phyloP scores from a whole-genome alignment of 495 filamentous ascomycete genomes.

The Gamarada debralockiae region DNA sequence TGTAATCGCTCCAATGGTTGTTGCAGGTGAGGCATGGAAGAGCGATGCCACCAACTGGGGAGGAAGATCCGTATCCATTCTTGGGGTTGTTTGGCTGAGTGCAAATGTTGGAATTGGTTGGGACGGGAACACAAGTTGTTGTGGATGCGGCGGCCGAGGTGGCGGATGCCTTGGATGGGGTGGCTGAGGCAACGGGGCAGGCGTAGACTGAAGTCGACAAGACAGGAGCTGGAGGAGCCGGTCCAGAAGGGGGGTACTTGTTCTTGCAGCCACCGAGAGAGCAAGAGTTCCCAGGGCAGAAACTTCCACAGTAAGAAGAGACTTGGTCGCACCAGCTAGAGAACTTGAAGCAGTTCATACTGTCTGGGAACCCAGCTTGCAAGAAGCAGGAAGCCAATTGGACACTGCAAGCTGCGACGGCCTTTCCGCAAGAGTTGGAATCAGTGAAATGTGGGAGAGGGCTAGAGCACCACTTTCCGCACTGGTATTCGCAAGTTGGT shows the following conservation, averaged over 20 bases:
- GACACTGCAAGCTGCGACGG: constrained; percentile 35
- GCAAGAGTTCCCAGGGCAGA: constrained; percentile 24
- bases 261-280: constrained; percentile 32
- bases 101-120: constrained; percentile 42
- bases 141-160: constrained; percentile 9
- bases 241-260: constrained; percentile 33
- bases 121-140: constrained; percentile 33
- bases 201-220: constrained; percentile 31
- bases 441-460: constrained; percentile 41
- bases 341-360: constrained; percentile 40
- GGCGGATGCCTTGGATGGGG: constrained; percentile 4
- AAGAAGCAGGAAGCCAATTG: constrained; percentile 44
- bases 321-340: constrained; percentile 37
- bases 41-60: constrained; percentile 44
- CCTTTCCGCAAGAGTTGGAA: constrained; percentile 29
- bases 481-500: constrained; percentile 43
- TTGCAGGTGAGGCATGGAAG: constrained; percentile 48
- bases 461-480: constrained; percentile 46
- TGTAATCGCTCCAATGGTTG: constrained; percentile 35
- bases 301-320: constrained; percentile 33
- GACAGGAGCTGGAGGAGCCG: constrained; percentile 27
- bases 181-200: constrained; percentile 23
- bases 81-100: constrained; percentile 32
- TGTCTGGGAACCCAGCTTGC: constrained; percentile 40
- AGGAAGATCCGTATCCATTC: constrained; percentile 34